Evolutionary conservation across 148 eudicot species (phyloP).

Genomic region (Vaccinium darrowii): DNA sequence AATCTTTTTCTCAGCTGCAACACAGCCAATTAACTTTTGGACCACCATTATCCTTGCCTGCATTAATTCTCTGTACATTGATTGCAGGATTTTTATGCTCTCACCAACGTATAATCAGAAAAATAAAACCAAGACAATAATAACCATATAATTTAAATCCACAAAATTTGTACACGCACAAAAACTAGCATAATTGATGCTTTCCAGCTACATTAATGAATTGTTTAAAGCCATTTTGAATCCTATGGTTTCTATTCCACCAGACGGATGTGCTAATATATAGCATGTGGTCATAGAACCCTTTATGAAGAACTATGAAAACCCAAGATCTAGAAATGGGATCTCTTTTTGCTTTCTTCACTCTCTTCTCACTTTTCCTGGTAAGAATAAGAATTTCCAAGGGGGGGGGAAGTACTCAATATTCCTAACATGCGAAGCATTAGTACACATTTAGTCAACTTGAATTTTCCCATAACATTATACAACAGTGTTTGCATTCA

Average conservation of each 20-base stretch:
- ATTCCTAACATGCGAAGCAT: background rate
- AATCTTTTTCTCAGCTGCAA: too few species aligned
- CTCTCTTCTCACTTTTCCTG: slow-evolving; percentile 27
- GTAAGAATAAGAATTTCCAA: slow-evolving; percentile 12
- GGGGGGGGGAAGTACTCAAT: background rate
- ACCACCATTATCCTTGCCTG: too few species aligned
- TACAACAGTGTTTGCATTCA: background rate
- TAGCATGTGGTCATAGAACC: background rate
- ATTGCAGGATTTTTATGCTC: background rate
- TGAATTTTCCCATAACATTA: background rate
- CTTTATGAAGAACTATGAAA: background rate
- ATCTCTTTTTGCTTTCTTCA: slow-evolving; percentile 15
- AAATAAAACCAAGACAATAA: background rate
- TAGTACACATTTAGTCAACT: too few species aligned
- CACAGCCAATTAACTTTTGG: too few species aligned
- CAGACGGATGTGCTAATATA: background rate
- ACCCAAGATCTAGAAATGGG: slow-evolving; percentile 21
- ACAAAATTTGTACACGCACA: background rate
- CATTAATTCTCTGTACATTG: background rate
- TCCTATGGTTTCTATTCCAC: background rate
- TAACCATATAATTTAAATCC: background rate
- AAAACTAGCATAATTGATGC: background rate
- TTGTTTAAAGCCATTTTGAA: background rate
- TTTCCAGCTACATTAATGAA: background rate
- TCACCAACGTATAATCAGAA: background rate